Evolutionary conservation across 768 basidiomycete species (phyloP), one percentile per base, ranked within the genome.

Genomic region (Lentinula boryana): DNA sequence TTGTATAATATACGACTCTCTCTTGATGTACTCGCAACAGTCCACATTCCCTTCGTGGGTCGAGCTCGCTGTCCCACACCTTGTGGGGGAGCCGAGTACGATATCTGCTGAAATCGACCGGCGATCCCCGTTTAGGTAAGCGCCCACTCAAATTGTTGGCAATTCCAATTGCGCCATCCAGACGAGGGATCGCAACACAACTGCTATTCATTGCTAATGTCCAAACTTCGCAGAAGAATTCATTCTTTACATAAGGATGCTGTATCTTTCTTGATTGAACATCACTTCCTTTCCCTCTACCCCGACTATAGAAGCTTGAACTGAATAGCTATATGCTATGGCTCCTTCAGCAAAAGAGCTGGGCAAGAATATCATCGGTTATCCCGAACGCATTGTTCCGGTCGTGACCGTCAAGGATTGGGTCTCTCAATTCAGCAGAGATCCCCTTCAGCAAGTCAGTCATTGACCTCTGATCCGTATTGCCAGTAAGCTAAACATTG

Each of bases 371-470:
- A 63, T 84, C 46, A 77, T 92, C 50, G 82, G 73, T 6, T 78
- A 87, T 65, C 84, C 87, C 7, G 86, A 89, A 58, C 74, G 84
- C 7, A 68, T 71, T 9, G 80, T 86, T 5, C 83, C 87, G 23
- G 75, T 86, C 46, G 75, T 91, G 50, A 81, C 87, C n/a, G 75
- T 78, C 43, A 71, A 73, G 7, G 80, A 87, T 54, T 93, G 83
- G 75, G 52, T 86, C 46, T 66, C 67, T 9, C 66, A 70, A 21
- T 72, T 77, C 51, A 65, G 75, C 33, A 62, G 63, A 5, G 70
- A 84, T 60, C 87, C 89, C 0, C 78, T 73, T 60, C 75, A 70
- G 41, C 73, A 73, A 27, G 89, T 89, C 65, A 58, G 84, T 73
- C 16, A 21, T 58, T 41, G 40, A 48, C 57, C 60, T 23, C 13